phyloP scores from a whole-genome alignment of 1,139 yeast species.

The Pichia norvegensis region DNA sequence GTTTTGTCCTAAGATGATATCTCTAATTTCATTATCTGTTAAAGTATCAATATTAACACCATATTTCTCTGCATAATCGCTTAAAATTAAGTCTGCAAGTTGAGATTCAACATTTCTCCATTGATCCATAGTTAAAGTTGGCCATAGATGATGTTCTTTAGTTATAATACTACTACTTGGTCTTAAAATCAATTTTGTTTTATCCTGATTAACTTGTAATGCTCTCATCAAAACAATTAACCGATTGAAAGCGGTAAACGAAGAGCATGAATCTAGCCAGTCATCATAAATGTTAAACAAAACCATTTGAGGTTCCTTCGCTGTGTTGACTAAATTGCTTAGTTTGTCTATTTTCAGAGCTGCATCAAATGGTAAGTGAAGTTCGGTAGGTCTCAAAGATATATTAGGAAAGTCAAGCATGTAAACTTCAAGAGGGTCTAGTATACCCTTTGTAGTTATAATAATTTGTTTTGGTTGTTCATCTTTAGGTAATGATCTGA shows the following conservation, averaged over 20 bases:
- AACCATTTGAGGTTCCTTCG: conserved; percentile 91
- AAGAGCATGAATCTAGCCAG: conserved; percentile 77
- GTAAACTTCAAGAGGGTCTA: conserved; percentile 94
- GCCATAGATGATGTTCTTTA: conserved; percentile 87
- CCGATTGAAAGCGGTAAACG: conserved; percentile 92
- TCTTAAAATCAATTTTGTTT: conserved; percentile 64
- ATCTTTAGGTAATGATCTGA: conserved; percentile 82
- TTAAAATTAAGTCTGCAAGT: conserved; percentile 77
- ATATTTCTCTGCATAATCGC: conserved; percentile 79
- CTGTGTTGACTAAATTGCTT: conserved; percentile 70
- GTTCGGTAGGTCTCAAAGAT: conserved; percentile 81
- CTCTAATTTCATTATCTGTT: conserved; percentile 90
- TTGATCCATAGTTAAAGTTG: conserved; percentile 75
- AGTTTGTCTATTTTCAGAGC: conserved; percentile 78
- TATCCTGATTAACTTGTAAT: conserved; percentile 67
- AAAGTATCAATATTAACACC: conserved; percentile 79
- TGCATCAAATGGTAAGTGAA: conserved; percentile 83
- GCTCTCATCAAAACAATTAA: conserved; percentile 74
- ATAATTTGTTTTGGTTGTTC: conserved; percentile 93
- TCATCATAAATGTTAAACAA: conserved; percentile 88
- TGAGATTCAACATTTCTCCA: conserved; percentile 89
- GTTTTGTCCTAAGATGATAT: conserved; percentile 90
- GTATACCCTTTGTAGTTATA: conserved; percentile 82
- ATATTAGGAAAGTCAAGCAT: conserved; percentile 95
- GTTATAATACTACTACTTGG: conserved; percentile 68